Evolutionary conservation across 2,329 filamentous ascomycete genomes (phyloP), one percentile per base, ranked within the genome.

Genomic region (Colletotrichum sojae): DNA sequence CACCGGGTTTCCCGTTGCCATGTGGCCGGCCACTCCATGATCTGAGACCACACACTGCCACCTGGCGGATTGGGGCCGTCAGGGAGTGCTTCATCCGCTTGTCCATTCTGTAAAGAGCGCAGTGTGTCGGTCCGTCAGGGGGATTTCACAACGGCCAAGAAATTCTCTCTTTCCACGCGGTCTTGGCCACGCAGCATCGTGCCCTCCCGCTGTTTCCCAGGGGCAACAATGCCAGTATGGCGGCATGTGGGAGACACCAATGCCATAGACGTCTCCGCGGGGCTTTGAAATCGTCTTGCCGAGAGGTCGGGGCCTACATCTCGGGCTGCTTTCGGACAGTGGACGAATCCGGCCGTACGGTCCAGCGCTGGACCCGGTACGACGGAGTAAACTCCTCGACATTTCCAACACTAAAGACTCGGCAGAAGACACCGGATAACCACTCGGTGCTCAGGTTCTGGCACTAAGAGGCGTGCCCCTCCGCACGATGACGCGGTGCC

Each of bases 261-360:
- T 10, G n/a, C 40, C 40, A 2, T 43, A 43, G 40, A 43, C 15
- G 15, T 43, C 74, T 59, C 18, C 10, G 12, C 6, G 8, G 8
- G n/a, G 6, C 22, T 58, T 58, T 48, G 22, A 58, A 46, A 22
- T 18, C 31, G 6, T 18, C 40, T 58, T 58, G 40, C 55, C 55
- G 55, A 46, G 18, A 58, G n/a, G 40, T 40, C 43, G 25, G 43
- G 9, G 16, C 16, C 15, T 48, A 40, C 5, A 5, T 9, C 1
- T 10, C 18, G 22, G 16, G 25, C 55, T 58, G 55, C 22, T 58
- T 58, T 58, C 55, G 55, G 55, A 40, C 16, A 16, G 22, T 58
- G 4, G 43, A 58, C 22, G 40, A 58, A 31, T 16, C 39, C 40
- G 25, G 40, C 40, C 40, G n/a, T 43, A 10, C 22, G n/a, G 5